Evolutionary conservation across 257 asterid species (phyloP), one percentile per base, ranked within the genome.

Genomic region (Pogostemon cablin): DNA sequence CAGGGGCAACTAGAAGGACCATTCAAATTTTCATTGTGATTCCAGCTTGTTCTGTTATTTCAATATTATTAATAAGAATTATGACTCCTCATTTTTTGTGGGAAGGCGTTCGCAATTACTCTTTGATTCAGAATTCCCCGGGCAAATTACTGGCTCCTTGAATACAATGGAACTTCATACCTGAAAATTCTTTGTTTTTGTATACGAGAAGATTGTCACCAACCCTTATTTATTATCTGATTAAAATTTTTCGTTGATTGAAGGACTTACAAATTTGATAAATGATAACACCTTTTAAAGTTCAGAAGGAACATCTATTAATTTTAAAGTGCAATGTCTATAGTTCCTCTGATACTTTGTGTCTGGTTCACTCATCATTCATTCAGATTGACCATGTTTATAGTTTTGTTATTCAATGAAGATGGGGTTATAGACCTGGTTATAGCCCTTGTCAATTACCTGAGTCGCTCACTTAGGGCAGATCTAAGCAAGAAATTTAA

Each of bases 401-500:
- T 53, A 39, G 47, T 20, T 40, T n/a, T 46, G 42, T 39, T 52
- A 40, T 3, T 71, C 25, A 59, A 60, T 48, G 2, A 57, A 25
- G 32, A 38, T 67, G 50, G 35, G 7, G 15, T 48, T 20, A 50
- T 37, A 40, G 35, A 53, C 59, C 10, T 59, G 67, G n/a, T 34
- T 57, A 57, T 34, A 25, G 62, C 43, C 40, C 35, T 57, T 57
- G 4, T 20, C 7, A 57, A 9, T 34, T 32, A 57, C 63, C 17
- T 34, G 63, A 9, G 44, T 58, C 20, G 25, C n/a, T 61, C 32
- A 10, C 55, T 72, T 62, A 42, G 17, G 69, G 69, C 32, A 39
- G 40, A 71, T 9, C 10, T 67, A 6, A 12, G 61, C 25, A 15
- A 46, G 46, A 70, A 59, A 42, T 39, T 46, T 25, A 25, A 34